Evolutionary conservation across 306 rosid species (phyloP).

Genomic region (Citrullus colocynthis): DNA sequence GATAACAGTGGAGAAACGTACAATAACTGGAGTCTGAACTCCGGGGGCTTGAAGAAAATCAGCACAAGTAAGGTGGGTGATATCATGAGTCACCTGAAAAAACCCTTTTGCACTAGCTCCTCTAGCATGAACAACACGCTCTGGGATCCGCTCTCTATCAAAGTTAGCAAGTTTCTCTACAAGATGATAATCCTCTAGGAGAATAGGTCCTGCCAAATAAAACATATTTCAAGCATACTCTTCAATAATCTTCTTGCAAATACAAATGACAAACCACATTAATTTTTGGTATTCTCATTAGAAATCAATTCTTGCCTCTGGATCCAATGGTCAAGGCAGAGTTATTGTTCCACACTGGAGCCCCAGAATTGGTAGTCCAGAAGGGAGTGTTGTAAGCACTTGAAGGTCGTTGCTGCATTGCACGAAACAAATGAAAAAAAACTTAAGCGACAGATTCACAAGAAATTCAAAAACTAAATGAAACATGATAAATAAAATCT

Average conservation of each 20-base stretch:
- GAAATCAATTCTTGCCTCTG: conserved; percentile 28
- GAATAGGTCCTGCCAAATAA: conserved; percentile 68
- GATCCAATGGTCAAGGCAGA: conserved; percentile 41
- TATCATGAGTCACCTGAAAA: conserved; percentile 90
- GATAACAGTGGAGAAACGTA: conserved; percentile 88
- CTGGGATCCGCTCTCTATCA: conserved; percentile 83
- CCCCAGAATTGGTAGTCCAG: conserved; percentile 63
- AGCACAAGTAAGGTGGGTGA: conserved; percentile 74
- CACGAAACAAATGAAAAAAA: neutral
- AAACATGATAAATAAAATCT: neutral
- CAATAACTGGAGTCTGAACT: conserved; percentile 89
- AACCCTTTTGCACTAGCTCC: conserved; percentile 99
- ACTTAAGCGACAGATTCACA: too few species aligned
- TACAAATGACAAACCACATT: too few species aligned
- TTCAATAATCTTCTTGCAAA: too few species aligned
- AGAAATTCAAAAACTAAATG: too few species aligned
- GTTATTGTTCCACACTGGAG: conserved; percentile 63
- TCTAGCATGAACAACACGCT: conserved; percentile 96
- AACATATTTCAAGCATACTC: neutral
- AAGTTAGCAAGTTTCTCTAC: conserved; percentile 87
- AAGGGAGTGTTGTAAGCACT: conserved; percentile 49
- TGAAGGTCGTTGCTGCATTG: conserved; percentile 47
- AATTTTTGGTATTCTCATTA: neutral
- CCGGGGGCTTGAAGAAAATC: conserved; percentile 94
- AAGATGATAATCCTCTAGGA: conserved; percentile 86